phyloP scores from a whole-genome alignment of 148 eudicot genomes.

The Rhododendron vialii region DNA sequence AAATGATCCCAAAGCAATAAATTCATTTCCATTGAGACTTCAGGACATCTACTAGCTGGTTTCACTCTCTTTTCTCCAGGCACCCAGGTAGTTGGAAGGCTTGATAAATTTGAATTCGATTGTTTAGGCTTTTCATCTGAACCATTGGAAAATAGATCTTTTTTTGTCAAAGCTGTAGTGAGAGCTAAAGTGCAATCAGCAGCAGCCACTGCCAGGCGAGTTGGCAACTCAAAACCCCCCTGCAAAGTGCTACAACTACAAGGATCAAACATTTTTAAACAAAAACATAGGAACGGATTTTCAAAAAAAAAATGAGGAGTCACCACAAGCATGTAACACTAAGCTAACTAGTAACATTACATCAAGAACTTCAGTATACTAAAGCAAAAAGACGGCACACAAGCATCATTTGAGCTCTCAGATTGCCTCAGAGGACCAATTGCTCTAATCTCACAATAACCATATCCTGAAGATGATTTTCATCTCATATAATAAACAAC shows the following conservation, averaged over 20 bases:
- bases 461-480: neutral
- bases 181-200: constrained; percentile 69
- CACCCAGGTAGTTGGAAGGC: constrained; percentile 14
- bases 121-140: constrained; percentile 26
- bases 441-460: neutral
- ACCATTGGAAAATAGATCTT: constrained; percentile 20
- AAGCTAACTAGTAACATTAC: neutral
- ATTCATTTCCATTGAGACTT: constrained; percentile 33
- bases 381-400: neutral
- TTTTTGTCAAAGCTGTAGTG: constrained; percentile 47
- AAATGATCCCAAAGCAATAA: constrained; percentile 66
- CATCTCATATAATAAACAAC: neutral
- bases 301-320: neutral
- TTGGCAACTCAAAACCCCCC: constrained; percentile 86
- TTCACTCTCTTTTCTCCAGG: constrained; percentile 30
- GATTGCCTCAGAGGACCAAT: neutral
- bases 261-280: neutral
- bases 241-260: constrained; percentile 48
- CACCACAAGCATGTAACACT: neutral
- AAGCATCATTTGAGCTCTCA: neutral
- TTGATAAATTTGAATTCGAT: constrained; percentile 13
- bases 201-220: constrained; percentile 77
- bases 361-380: neutral
- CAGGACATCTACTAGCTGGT: constrained; percentile 28
- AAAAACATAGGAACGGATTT: neutral